Evolutionary conservation across 208 protist species (phyloP), one percentile per base, ranked within the genome.

Genomic region (Leishmania lainsoni): DNA sequence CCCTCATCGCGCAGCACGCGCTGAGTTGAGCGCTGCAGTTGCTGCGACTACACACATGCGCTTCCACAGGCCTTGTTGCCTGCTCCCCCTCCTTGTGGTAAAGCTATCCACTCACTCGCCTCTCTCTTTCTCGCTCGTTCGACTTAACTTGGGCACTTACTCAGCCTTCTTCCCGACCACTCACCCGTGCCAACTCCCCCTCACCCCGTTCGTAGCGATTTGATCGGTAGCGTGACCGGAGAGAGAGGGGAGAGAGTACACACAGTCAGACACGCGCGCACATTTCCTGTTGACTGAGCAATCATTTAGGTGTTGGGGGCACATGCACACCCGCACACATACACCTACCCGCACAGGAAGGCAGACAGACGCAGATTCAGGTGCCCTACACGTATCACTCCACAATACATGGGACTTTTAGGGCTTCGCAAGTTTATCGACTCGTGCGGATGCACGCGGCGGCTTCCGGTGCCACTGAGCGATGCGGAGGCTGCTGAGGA

Each of bases 371-470:
- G 26, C 32, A 8, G 26, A 29, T 10, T 9, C 32, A 49, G 16
- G 42, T 49, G 22, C 29, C 8, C 70, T n/a, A 42, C 48, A 39
- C 48, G 1, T 17, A 59, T 42, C 20, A 75, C 49, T 45, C 12
- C 32, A 49, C 45, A 66, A 22, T 56, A 51, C 0, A 97, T 97
- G 93, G 93, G 93, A 76, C 85, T 97, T 81, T 76, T 95, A 51
- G 93, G 93, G 12, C 89, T 97, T 8, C 90, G 92, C 52, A 95
- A 94, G 85, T 97, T 97, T 78, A 92, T 97, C 51, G 93, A 97
- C 75, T 86, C 87, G 51, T 86, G 85, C 52, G 87, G 91, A 16
- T 93, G 92, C 83, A 95, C 93, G 35, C 87, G 86, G 59, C 83
- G 94, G 71, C 89, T 97, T 49, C 91, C 89, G 17, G 85, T 90